Conservation (phyloP, 2,329 filamentous ascomycete genomes). For the Penicillium sp. region DNA sequence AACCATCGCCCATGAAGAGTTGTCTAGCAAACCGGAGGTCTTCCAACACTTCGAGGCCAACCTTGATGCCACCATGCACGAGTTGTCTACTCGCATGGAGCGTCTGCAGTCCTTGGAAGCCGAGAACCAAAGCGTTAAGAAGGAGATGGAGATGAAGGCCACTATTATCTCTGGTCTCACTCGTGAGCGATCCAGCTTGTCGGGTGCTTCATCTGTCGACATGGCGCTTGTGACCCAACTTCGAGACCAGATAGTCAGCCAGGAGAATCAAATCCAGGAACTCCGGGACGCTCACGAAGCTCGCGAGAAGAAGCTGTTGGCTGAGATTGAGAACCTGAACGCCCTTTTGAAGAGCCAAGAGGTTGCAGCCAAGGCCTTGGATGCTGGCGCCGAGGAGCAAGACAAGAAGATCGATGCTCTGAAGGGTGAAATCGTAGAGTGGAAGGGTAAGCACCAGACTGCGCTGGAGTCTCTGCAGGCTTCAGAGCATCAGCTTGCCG, state of each 20-base stretch:
- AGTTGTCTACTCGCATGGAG: slow-evolving; percentile 83
- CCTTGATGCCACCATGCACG: slow-evolving; percentile 87
- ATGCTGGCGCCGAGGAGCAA: slow-evolving; percentile 45
- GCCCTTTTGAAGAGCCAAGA: slow-evolving; percentile 51
- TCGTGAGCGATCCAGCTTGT: slow-evolving; percentile 87
- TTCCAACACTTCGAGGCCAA: slow-evolving; percentile 94
- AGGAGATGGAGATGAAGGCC: slow-evolving; percentile 97
- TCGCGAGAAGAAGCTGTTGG: slow-evolving; percentile 73
- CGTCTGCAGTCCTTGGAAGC: slow-evolving; percentile 87
- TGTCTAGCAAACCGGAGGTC: slow-evolving; percentile 77
- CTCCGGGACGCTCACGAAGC: slow-evolving; percentile 72
- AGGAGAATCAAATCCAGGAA: slow-evolving; percentile 74
- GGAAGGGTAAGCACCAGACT: slow-evolving; percentile 74
- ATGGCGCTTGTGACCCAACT: slow-evolving; percentile 87
- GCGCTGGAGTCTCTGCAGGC: slow-evolving; percentile 70
- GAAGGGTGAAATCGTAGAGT: slow-evolving; percentile 69
- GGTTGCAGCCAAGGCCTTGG: slow-evolving; percentile 37
- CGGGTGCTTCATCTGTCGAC: slow-evolving; percentile 77
- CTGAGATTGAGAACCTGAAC: slow-evolving; percentile 71
- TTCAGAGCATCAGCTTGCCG: slow-evolving; percentile 71
- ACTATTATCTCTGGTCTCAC: slow-evolving; percentile 93
- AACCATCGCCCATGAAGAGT: slow-evolving; percentile 83
- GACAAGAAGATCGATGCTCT: slow-evolving; percentile 65
- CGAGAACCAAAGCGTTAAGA: slow-evolving; percentile 79
- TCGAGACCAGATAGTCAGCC: slow-evolving; percentile 84